These are phyloP conservation scores for Globisporangium barbulae DNA, from an alignment of 352 stramenopile species.

Conservation along the genomic window DNA sequence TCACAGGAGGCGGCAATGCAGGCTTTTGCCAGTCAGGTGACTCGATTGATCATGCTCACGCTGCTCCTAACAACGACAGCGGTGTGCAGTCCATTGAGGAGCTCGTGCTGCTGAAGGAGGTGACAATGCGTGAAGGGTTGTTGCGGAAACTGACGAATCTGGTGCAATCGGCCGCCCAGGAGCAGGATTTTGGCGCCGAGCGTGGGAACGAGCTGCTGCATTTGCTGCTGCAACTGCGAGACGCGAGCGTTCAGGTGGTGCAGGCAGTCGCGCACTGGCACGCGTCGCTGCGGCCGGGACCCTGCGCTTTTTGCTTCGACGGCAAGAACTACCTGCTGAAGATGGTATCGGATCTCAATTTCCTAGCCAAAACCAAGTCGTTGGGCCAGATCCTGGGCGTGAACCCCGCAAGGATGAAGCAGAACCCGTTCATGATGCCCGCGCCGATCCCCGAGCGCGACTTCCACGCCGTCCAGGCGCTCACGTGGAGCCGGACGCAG, in stretches of 20 bases:
- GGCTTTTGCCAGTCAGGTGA: background rate
- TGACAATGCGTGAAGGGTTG: slow-evolving; percentile 57
- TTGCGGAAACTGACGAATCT: slow-evolving; percentile 46
- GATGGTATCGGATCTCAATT: slow-evolving; percentile 79
- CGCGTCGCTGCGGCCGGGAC: slow-evolving; percentile 17
- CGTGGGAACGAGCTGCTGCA: slow-evolving; percentile 56
- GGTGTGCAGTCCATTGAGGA: slow-evolving; percentile 23
- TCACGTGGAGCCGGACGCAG: slow-evolving; percentile 25
- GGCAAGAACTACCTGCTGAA: slow-evolving; percentile 67
- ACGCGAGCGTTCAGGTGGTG: slow-evolving; percentile 52
- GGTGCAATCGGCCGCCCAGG: slow-evolving; percentile 21
- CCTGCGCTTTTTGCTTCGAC: slow-evolving; percentile 44
- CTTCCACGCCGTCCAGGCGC: slow-evolving; percentile 30
- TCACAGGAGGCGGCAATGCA: background rate
- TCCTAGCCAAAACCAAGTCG: slow-evolving; percentile 46
- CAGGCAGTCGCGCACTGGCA: slow-evolving; percentile 59
- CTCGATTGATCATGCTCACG: too few relatives aligned
- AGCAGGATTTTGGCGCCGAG: slow-evolving; percentile 33
- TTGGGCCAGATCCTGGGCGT: slow-evolving; percentile 57
- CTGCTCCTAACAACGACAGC: background rate
- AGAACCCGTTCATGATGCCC: slow-evolving; percentile 87
- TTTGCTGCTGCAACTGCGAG: slow-evolving; percentile 59
- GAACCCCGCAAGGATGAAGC: slow-evolving; percentile 49
- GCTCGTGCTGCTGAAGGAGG: slow-evolving; percentile 48
- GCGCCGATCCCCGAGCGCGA: slow-evolving; percentile 57